phyloP scores from a whole-genome alignment of 2,329 filamentous ascomycete genomes.

The Aureobasidium vineae region DNA sequence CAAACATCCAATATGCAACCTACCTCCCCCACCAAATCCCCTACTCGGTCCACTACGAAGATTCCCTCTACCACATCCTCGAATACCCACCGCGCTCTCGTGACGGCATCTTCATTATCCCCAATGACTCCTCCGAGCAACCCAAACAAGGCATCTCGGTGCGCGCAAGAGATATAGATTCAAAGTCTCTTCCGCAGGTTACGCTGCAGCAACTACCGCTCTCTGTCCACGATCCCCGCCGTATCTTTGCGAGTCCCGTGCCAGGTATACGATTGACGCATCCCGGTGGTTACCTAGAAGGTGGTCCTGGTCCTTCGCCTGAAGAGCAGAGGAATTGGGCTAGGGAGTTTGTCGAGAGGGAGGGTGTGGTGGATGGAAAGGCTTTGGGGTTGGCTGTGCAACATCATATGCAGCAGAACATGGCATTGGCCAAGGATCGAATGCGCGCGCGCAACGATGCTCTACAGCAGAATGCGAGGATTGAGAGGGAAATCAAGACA shows the following conservation, averaged over 20 bases:
- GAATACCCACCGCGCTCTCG: slow-evolving; percentile 37
- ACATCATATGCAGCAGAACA: slow-evolving; percentile 34
- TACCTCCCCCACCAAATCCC: slow-evolving; percentile 47
- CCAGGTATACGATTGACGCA: slow-evolving; percentile 49
- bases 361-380: slow-evolving; percentile 39
- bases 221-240: slow-evolving; percentile 44
- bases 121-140: slow-evolving; percentile 34
- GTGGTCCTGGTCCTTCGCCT: slow-evolving; percentile 46
- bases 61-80: slow-evolving; percentile 44
- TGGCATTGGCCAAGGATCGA: slow-evolving; percentile 37
- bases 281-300: slow-evolving; percentile 48
- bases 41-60: slow-evolving; percentile 48
- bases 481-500: slow-evolving; percentile 46
- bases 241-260: slow-evolving; percentile 45
- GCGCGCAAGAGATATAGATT: slow-evolving; percentile 33
- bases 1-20: slow-evolving; percentile 36
- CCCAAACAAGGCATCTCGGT: slow-evolving; percentile 34
- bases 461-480: slow-evolving; percentile 43
- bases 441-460: slow-evolving; percentile 41
- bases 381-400: slow-evolving; percentile 40
- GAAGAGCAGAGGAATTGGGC: slow-evolving; percentile 41
- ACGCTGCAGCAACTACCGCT: slow-evolving; percentile 43
- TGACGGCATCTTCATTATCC: slow-evolving; percentile 34
- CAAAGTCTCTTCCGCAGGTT: slow-evolving; percentile 34
- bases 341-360: slow-evolving; percentile 42